Conservation (phyloP, 805 yeast species). For the Candida namnaoensis region DNA sequence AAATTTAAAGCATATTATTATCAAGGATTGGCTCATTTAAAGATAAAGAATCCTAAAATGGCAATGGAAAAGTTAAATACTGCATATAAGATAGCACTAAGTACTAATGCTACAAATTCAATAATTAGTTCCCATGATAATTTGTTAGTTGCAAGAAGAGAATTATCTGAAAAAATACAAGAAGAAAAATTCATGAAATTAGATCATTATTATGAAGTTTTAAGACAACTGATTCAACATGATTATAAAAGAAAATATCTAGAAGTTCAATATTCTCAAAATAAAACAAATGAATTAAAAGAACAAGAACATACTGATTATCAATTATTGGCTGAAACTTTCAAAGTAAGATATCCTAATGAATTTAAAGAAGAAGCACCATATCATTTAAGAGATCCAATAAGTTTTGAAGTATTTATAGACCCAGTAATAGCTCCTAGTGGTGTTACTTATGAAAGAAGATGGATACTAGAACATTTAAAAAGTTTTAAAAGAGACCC, state of each 20-base stretch:
- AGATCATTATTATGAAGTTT: too few relatives aligned
- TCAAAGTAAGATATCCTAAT: too few relatives aligned
- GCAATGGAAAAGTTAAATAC: slow-evolving; percentile 13
- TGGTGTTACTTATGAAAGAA: slow-evolving; percentile 32
- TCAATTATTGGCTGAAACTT: too few relatives aligned
- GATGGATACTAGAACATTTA: slow-evolving; percentile 28
- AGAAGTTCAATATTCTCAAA: too few relatives aligned
- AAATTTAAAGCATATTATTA: slow-evolving; percentile 4
- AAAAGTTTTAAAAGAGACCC: slow-evolving; percentile 29
- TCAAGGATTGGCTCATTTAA: slow-evolving; percentile 16
- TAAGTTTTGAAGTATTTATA: slow-evolving; percentile 28
- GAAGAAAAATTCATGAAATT: slow-evolving; percentile 1
- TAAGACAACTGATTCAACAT: too few relatives aligned
- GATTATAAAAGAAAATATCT: too few relatives aligned
- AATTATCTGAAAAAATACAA: neutral
- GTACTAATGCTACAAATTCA: slow-evolving; percentile 11
- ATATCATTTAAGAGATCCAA: slow-evolving; percentile 29
- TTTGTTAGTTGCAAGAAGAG: slow-evolving; percentile 8
- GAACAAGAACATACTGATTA: too few relatives aligned
- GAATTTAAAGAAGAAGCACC: slow-evolving; percentile 19
- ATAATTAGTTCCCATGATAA: slow-evolving; percentile 5
- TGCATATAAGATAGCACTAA: slow-evolving; percentile 19
- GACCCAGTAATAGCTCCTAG: slow-evolving; percentile 38
- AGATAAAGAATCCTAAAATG: slow-evolving; percentile 15
- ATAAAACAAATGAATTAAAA: too few relatives aligned